Conservation (phyloP, 2,329 filamentous ascomycete species). For the Aotearoamyces nothofagi region DNA sequence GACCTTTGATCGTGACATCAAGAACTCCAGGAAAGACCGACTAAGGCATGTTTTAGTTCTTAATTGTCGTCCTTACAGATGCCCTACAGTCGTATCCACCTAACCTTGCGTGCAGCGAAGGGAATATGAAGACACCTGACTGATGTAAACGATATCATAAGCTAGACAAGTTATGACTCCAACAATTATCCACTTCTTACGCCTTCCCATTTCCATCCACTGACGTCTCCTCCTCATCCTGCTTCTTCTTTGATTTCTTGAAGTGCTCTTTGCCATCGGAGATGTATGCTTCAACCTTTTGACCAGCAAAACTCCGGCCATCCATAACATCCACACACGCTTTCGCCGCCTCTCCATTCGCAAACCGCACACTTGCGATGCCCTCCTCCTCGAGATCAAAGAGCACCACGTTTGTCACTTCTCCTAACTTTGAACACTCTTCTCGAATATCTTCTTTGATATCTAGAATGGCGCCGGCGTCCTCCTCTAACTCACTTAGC, state of each 20-base stretch:
- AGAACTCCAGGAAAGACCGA: no score
- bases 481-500: slow-evolving; percentile 67
- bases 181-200: no score
- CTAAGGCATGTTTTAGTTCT: no score
- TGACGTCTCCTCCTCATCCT: slow-evolving; percentile 18
- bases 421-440: slow-evolving; percentile 73
- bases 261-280: slow-evolving; percentile 60
- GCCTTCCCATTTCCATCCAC: no score
- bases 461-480: slow-evolving; percentile 68
- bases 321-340: slow-evolving; percentile 64
- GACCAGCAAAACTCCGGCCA: slow-evolving; percentile 64
- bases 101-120: no score
- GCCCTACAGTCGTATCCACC: no score
- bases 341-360: slow-evolving; percentile 51
- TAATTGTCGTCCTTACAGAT: no score
- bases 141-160: no score
- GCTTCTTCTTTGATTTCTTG: slow-evolving; percentile 46
- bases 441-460: slow-evolving; percentile 92
- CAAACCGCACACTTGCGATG: slow-evolving; percentile 73
- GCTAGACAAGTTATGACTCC: no score
- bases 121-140: no score
- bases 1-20: no score
- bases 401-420: slow-evolving; percentile 80
- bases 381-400: slow-evolving; percentile 80
- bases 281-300: slow-evolving; percentile 55